Evolutionary conservation across 2,329 filamentous ascomycete species (phyloP), one percentile per base, ranked within the genome.

Genomic region (Dryadomyces quercivorus): DNA sequence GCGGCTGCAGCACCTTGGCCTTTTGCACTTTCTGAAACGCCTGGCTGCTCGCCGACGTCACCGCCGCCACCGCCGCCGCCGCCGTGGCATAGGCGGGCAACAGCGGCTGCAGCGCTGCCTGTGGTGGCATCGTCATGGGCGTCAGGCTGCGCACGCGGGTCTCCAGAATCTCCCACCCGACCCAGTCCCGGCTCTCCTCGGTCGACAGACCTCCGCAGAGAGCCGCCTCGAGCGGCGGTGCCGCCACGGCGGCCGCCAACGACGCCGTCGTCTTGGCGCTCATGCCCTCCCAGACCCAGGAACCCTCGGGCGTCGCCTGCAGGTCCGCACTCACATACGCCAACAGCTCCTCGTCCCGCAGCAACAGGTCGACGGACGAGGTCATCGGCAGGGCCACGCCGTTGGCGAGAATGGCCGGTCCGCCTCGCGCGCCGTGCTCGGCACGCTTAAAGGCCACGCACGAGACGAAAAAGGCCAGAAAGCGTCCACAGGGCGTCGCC

Each of bases 271-370:
- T 21, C 18, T 20, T 12, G 10, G 36, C 36, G 4, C 4, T 16
- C 36, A 40, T 55, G 56, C 49, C 45, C 53, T 57, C 54, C 92
- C 91, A 96, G 4, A 91, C 79, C 92, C 92, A 97, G 13, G 84
- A 84, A 40, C 81, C 81, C 52, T 90, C 85, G 0, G 77, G 75
- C n/a, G 78, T 82, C 1, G 85, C 86, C 68, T 97, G 92, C 63
- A 94, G 75, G 68, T 97, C 93, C 0, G 85, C 87, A 34, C 87
- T 92, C 1, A 87, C 82, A 62, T 95, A 95, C 0, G 84, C 88
- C 31, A 97, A 72, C 61, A 97, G 78, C 65, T 96, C 92, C 65
- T 97, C 91, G 63, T 98, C 91, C 3, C 75, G 74, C 48, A 73
- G 50, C 18, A 77, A 61, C 1, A 65, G 63, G 3, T 74, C 31